These are phyloP conservation scores for Fagopyrum homotropicum DNA, from an alignment of 148 eudicot species.

Conservation along the genomic window DNA sequence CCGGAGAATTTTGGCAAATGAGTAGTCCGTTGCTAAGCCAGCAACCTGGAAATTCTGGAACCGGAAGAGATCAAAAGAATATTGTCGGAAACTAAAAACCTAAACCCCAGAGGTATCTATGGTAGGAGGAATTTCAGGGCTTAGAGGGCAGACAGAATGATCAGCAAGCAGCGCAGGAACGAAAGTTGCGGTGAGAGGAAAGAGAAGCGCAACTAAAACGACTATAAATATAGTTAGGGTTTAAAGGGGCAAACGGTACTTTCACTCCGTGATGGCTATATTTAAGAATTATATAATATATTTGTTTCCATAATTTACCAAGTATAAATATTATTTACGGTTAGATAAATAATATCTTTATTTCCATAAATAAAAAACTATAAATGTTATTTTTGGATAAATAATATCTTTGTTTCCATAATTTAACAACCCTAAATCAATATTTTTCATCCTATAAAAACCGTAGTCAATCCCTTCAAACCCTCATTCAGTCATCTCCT, in stretches of 20 bases:
- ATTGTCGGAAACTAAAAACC: neutral
- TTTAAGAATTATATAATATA: too few species aligned
- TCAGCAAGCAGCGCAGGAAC: conserved; percentile 12
- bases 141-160: conserved; percentile 5
- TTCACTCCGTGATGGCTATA: neutral
- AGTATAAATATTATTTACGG: too few species aligned
- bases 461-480: too few species aligned
- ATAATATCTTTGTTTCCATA: too few species aligned
- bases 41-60: neutral
- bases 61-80: neutral
- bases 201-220: conserved; percentile 3
- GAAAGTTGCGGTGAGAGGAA: conserved; percentile 4
- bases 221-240: conserved; percentile 15
- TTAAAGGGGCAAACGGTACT: conserved; percentile 11
- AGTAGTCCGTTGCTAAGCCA: neutral
- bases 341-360: too few species aligned
- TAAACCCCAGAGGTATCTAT: neutral
- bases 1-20: neutral
- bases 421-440: too few species aligned
- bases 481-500: too few species aligned
- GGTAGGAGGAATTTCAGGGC: conserved; percentile 7
- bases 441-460: too few species aligned
- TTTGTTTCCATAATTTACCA: too few species aligned
- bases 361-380: too few species aligned
- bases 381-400: too few species aligned